These are phyloP conservation scores for Elsinoe batatas DNA, from an alignment of 2,329 filamentous ascomycete species.

Conservation along the genomic window DNA sequence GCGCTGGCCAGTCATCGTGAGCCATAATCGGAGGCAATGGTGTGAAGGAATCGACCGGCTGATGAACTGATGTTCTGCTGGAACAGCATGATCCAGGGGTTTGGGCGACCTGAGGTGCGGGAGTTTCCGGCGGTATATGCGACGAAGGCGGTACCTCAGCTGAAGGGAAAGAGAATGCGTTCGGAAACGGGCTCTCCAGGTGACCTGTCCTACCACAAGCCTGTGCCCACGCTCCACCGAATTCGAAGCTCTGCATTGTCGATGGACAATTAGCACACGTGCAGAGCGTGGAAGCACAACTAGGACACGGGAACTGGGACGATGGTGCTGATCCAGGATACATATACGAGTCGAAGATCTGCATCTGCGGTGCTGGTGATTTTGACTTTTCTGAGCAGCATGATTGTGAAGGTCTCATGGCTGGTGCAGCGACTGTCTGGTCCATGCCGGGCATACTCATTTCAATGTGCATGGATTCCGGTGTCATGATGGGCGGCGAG, in stretches of 20 bases:
- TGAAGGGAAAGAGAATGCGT: neutral
- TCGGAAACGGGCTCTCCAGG: slow-evolving; percentile 9
- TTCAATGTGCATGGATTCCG: slow-evolving; percentile 4
- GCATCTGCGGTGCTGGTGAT: neutral
- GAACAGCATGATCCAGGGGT: neutral
- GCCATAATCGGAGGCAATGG: neutral
- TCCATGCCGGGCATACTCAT: slow-evolving; percentile 1
- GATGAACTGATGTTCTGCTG: neutral
- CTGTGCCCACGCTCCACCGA: slow-evolving; percentile 14
- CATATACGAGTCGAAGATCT: slow-evolving; percentile 5
- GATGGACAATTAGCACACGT: slow-evolving; percentile 15
- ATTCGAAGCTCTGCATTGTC: slow-evolving; percentile 13
- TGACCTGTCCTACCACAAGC: slow-evolving; percentile 15
- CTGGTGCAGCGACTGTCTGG: neutral
- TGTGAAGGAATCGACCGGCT: slow-evolving; percentile 2
- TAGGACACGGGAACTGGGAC: slow-evolving; percentile 14
- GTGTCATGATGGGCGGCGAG: neutral
- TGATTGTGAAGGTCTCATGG: slow-evolving; percentile 7
- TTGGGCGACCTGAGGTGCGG: neutral
- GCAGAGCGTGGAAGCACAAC: slow-evolving; percentile 15
- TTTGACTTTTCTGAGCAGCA: slow-evolving; percentile 13
- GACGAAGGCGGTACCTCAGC: neutral
- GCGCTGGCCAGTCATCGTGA: neutral
- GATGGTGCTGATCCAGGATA: slow-evolving; percentile 6
- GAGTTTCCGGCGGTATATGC: neutral